Evolutionary conservation across 345 rosid genomes (phyloP).

Genomic region (Geranium rotundifolium): DNA sequence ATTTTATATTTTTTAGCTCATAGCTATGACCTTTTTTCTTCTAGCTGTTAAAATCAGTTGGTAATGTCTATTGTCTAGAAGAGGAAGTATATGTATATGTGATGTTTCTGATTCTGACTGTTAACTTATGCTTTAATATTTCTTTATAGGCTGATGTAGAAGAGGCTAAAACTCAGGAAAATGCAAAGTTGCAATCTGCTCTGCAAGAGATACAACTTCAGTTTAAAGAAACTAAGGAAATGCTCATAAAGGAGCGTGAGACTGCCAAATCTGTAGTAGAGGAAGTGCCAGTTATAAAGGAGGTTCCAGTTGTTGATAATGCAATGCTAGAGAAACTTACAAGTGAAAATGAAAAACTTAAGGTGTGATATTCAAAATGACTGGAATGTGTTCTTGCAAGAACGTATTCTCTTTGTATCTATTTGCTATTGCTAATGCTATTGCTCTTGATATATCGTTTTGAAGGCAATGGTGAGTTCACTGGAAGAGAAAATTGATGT

Average conservation of each 20-base stretch:
- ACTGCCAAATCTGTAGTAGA: constrained; percentile 57
- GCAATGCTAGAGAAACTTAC: constrained; percentile 63
- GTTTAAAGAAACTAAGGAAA: constrained; percentile 75
- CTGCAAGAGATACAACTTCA: constrained; percentile 71
- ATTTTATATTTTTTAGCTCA: no score
- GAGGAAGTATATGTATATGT: not conserved
- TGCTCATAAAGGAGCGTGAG: constrained; percentile 66
- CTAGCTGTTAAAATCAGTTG: no score
- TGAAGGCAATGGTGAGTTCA: constrained; percentile 69
- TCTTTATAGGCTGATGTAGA: constrained; percentile 70
- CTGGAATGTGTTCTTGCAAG: not conserved
- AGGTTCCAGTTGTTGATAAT: constrained; percentile 76
- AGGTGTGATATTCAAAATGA: constrained; percentile 35
- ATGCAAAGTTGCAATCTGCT: constrained; percentile 67
- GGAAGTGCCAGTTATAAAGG: constrained; percentile 63
- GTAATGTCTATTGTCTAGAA: no score
- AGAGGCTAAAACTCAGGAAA: constrained; percentile 89
- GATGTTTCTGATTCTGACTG: not conserved
- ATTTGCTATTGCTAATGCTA: constrained; percentile 4
- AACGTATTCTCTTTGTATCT: not conserved
- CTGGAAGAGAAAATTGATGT: constrained; percentile 81
- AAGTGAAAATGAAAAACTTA: constrained; percentile 80
- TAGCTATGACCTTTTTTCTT: no score
- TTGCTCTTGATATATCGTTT: constrained; percentile 12
- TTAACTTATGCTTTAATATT: not conserved